Percentiles rank a stretch among this genome's conserved stretches.
Evolutionary conservation across 345 rosid species (phyloP).

Genomic region (Aethionema arabicum): DNA sequence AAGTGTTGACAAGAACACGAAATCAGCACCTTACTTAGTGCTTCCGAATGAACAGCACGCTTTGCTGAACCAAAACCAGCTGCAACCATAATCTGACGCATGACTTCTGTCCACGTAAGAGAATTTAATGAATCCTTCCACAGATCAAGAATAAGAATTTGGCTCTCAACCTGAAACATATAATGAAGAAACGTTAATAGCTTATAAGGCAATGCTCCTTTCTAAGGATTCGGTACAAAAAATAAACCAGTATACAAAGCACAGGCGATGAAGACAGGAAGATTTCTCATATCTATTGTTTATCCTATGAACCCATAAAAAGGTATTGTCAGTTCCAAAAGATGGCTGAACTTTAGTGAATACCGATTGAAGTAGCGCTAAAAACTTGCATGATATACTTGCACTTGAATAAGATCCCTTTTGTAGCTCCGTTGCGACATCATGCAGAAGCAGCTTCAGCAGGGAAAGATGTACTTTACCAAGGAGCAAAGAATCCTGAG

Average conservation of each 20-base stretch:
- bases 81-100: conserved; percentile 75
- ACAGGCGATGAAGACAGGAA: neutral
- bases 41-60: conserved; percentile 45
- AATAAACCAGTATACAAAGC: conserved; percentile 11
- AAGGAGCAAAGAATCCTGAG: conserved; percentile 86
- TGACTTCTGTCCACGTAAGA: conserved; percentile 87
- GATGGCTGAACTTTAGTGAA: conserved; percentile 35
- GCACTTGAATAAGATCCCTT: conserved; percentile 49
- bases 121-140: conserved; percentile 89
- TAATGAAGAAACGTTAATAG: conserved; percentile 9
- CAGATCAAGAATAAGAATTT: conserved; percentile 55
- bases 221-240: neutral
- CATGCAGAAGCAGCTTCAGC: conserved; percentile 74
- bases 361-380: conserved; percentile 91
- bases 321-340: neutral
- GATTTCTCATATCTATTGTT: conserved; percentile 1
- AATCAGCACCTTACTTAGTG: conserved; percentile 64
- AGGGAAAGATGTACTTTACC: conserved; percentile 89
- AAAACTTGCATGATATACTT: conserved; percentile 83
- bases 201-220: neutral
- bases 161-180: conserved; percentile 66
- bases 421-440: conserved; percentile 63
- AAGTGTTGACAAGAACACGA: conserved; percentile 13
- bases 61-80: conserved; percentile 90
- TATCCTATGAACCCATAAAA: conserved; percentile 12